Evolutionary conservation across 2,329 filamentous ascomycete genomes (phyloP), one percentile per base, ranked within the genome.

Genomic region (Xylaria sp.): DNA sequence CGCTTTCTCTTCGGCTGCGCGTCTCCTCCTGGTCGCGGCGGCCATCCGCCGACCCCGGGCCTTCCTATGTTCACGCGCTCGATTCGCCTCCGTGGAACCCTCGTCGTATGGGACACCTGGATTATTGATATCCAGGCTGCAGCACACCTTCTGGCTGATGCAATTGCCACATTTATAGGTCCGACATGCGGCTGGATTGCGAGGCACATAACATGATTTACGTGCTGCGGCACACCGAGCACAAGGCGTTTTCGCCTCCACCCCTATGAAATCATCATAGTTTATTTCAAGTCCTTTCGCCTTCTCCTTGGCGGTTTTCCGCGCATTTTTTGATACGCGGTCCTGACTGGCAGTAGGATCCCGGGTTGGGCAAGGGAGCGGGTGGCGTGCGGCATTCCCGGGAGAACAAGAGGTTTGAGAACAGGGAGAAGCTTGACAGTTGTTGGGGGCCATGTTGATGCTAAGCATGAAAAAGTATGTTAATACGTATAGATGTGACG

Each of bases 101-200:
- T 10, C 20, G 48, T n/a, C 15, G 18, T 51, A 51, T 12, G n/a
- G 20, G 2, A 58, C 18, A 41, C 69, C 69, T 5, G 66, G 66
- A 18, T 59, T 48, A 3, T 39, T 15, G 15, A 23, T 18, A 41
- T 28, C 69, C 41, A 71, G 51, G 12, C 4, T 25, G 66, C 69
- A 71, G n/a, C 9, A 7, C 10, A 2, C 1, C 55, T 69, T 69
- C 1, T 1, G 1, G 7, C 20, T 23, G 25, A 71, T 64, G 48
- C 69, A 71, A n/a, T 23, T 7, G 1, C 48, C 52, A 39, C 69
- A 69, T 50, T 69, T 71, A 41, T 60, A 64, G 18, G 66, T 58
- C 15, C 56, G 41, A n/a, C 50, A 65, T 2, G 7, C 13, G 1
- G 2, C 8, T 1, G 69, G 69, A 44, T 69, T 25, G 69, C 69